Evolutionary conservation across 768 basidiomycete species (phyloP), one percentile per base, ranked within the genome.

Genomic region (Boletus sp.): DNA sequence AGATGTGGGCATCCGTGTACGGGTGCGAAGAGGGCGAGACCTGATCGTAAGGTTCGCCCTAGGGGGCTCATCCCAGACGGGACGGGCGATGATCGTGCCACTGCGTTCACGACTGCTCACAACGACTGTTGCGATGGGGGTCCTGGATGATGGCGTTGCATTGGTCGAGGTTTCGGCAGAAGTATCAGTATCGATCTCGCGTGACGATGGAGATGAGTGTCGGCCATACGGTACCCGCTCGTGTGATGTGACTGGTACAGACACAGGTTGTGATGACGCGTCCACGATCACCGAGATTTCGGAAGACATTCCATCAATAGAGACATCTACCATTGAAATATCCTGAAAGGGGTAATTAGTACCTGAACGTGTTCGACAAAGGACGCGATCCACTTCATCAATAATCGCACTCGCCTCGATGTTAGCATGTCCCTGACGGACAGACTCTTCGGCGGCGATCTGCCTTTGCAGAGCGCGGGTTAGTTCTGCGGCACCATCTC

Each of bases 31-130:
- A 18, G 64, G 55, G 44, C 76, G 74, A 52, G 74, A 67, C 28
- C 67, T 64, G 47, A 65, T 54, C 15, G 71, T 59, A 9, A 67
- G 51, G 28, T 61, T 64, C 39, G 67, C 14, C 18, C 56, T 55
- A 4, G 61, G 54, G 32, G 66, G 60, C 28, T 71, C 75, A 61
- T 87, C 85, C 85, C 86, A 87, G 28, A 79, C 66, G 0, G 84
- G 79, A 15, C 86, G 82, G 15, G 80, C 88, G 54, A 90, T 82
- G 58, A 91, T 78, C 2, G 89, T 92, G 10, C 88, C 89, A 59
- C 87, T 88, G 45, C 89, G 82, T 60, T 90, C 88, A 29, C 90
- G 77, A n/a, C 62, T 7, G n/a, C 57, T 78, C 28, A 85, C 76
- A n/a, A 85, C 69, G 41, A 85, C 83, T n/a, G 81, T 72, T 0